Conservation (phyloP, 2,329 filamentous ascomycete species). For the Aureobasidium musti region DNA sequence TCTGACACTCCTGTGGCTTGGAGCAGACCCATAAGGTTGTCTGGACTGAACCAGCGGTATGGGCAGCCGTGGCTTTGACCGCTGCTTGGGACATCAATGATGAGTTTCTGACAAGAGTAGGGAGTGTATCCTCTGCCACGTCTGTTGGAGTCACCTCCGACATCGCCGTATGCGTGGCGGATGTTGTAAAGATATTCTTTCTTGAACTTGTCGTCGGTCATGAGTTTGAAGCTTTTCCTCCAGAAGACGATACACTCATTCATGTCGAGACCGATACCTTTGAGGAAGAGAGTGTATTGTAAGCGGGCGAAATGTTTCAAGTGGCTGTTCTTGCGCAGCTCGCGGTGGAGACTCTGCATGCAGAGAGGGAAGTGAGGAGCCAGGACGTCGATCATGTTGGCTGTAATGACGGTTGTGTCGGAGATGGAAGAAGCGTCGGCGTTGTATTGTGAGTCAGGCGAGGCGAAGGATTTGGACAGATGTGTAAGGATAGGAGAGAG, state of each 20-base stretch:
- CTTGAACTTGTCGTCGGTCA: slow-evolving; percentile 84
- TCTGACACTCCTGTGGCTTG: slow-evolving; percentile 80
- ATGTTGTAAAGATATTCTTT: slow-evolving; percentile 98
- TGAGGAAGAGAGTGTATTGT: slow-evolving; percentile 95
- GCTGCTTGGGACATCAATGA: slow-evolving; percentile 81
- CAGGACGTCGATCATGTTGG: slow-evolving; percentile 75
- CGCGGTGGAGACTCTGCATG: slow-evolving; percentile 88
- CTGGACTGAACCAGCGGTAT: slow-evolving; percentile 85
- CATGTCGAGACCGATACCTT: slow-evolving; percentile 88
- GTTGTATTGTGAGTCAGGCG: slow-evolving; percentile 81
- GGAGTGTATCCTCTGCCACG: slow-evolving; percentile 85
- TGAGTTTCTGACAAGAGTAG: slow-evolving; percentile 91
- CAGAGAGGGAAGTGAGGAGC: slow-evolving; percentile 85
- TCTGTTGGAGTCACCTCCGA: slow-evolving; percentile 87
- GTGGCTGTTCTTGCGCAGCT: slow-evolving; percentile 82
- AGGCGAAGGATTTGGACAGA: slow-evolving; percentile 93
- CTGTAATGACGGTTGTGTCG: slow-evolving; percentile 72
- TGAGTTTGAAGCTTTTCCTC: slow-evolving; percentile 79
- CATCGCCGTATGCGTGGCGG: slow-evolving; percentile 91
- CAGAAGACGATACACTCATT: slow-evolving; percentile 92
- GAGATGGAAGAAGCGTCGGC: slow-evolving; percentile 60
- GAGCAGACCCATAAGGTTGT: slow-evolving; percentile 78
- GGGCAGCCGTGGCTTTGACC: slow-evolving; percentile 96
- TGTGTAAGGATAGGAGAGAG: slow-evolving; percentile 74
- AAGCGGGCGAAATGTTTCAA: slow-evolving; percentile 91